Percentiles rank a stretch among this genome's conserved stretches.
phyloP scores from a whole-genome alignment of 2,329 filamentous ascomycete genomes.

The Nigrograna mackinnonii region DNA sequence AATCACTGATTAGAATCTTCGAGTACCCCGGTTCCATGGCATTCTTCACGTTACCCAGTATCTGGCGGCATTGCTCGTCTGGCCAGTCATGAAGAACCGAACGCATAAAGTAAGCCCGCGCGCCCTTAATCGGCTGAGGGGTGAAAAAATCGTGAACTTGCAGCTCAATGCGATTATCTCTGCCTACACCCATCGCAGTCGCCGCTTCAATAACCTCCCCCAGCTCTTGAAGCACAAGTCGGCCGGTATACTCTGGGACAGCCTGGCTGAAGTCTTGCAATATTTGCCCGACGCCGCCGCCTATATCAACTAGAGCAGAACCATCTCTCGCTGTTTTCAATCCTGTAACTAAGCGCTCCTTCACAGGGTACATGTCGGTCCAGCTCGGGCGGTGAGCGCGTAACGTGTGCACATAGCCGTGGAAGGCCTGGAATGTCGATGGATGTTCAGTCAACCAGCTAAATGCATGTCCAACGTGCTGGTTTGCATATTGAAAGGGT shows the following conservation, averaged over 20 bases:
- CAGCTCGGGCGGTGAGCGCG: constrained; percentile 5
- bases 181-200: constrained; percentile 1
- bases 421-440: constrained; percentile 7
- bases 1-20: constrained; percentile 15
- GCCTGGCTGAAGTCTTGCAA: constrained; percentile 6
- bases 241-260: constrained; percentile 7
- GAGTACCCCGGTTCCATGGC: constrained; percentile 17
- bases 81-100: constrained; percentile 16
- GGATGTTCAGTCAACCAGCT: constrained; percentile 7
- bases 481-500: constrained; percentile 8
- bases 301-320: constrained; percentile 10
- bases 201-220: constrained; percentile 6
- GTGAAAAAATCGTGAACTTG: constrained; percentile 12
- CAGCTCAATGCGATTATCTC: constrained; percentile 8
- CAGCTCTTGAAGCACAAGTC: constrained; percentile 14
- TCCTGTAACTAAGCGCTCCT: constrained; percentile 4
- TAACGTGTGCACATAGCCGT: constrained; percentile 5
- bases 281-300: constrained; percentile 8
- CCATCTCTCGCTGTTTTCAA: constrained; percentile 7
- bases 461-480: constrained; percentile 5
- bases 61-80: constrained; percentile 11
- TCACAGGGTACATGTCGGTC: constrained; percentile 10
- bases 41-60: constrained; percentile 11
- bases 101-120: constrained; percentile 26
- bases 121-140: constrained; percentile 9